Base-by-base conservation (phyloP, 371 early-diverging fungal species). In the Mucor saturninus region DNA sequence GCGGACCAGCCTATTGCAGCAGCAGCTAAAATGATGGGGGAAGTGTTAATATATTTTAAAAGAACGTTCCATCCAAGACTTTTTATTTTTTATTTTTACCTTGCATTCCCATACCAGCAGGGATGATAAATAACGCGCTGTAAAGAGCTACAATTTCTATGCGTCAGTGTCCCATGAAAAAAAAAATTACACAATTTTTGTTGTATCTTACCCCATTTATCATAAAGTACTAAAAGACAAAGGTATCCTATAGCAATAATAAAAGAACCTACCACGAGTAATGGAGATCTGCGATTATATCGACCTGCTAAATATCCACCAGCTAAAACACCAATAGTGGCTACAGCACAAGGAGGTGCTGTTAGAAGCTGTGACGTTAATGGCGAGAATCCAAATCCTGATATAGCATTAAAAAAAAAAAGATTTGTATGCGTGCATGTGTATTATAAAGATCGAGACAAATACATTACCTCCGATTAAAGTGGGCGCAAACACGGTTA, bases 361-460 rank as follows among this genome's bases (percentile, higher is more conserved):
- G 77, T 71, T 14, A 76, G 32, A 5, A 73, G 14, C 43, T 71
- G 77, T 21, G 77, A 57, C 0, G 64, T 68, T 15, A 64, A 55
- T 0, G 40, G 42, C 3, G 67, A 39, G 54, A 75, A 75, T 7
- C 75, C 75, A 56, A 75, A 72, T 26, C 73, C 73, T 73, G 8
- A 35, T 35, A 35, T 21, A 21, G 21, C 1, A 1, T 35, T 6
- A 35, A 4, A 35, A 4, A 35, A 4, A 35, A 4, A 60, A 5
- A 32, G 6, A 15, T 74, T 74, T 65, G 90, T 21, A 21, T 21
- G 21, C 85, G 40, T 89, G 86, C 45, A 85, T 86, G 1, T 90
- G 86, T 49, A 89, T 62, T 35, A 8, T 35, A 64, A 88, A 90
- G 14, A 85, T 73, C 32, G 74, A 74, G 40, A 84, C 65, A 45